A percentile compares a stretch with the other conserved stretches of the same genome.
These are phyloP conservation scores for Gossypium sturtianum DNA, from an alignment of 345 rosid species.

Conservation along the genomic window DNA sequence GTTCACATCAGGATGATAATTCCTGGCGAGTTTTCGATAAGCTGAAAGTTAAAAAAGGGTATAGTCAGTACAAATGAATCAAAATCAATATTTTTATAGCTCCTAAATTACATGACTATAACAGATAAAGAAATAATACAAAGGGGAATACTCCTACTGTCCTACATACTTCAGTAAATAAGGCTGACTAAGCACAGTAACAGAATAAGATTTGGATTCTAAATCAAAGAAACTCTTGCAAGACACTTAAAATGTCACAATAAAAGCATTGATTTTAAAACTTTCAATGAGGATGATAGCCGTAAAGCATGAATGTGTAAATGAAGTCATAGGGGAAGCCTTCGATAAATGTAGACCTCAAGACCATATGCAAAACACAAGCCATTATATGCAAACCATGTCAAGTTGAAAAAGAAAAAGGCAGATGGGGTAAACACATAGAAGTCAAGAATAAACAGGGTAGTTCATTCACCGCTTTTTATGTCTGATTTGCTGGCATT, in stretches of 20 bases:
- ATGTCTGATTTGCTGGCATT: slow-evolving; percentile 88
- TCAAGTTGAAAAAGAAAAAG: not conserved
- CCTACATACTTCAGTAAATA: not conserved
- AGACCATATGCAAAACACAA: not conserved
- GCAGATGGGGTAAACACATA: not conserved
- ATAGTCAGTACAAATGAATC: not conserved
- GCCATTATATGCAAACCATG: not conserved
- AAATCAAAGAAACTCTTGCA: not conserved
- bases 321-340: not conserved
- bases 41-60: slow-evolving; percentile 41
- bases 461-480: slow-evolving; percentile 57
- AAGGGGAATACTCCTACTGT: not conserved
- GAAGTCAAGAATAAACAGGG: not conserved
- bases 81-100: not conserved
- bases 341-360: not conserved
- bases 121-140: not conserved
- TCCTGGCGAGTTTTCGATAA: slow-evolving; percentile 91
- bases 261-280: not conserved
- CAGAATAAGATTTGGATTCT: not conserved
- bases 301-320: not conserved
- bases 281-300: not conserved
- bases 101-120: not conserved
- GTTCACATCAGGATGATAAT: slow-evolving; percentile 95
- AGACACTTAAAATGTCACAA: not conserved
- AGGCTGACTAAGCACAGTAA: not conserved